Base-by-base conservation (phyloP, 352 stramenopile species). In the Pythium coloratum region DNA sequence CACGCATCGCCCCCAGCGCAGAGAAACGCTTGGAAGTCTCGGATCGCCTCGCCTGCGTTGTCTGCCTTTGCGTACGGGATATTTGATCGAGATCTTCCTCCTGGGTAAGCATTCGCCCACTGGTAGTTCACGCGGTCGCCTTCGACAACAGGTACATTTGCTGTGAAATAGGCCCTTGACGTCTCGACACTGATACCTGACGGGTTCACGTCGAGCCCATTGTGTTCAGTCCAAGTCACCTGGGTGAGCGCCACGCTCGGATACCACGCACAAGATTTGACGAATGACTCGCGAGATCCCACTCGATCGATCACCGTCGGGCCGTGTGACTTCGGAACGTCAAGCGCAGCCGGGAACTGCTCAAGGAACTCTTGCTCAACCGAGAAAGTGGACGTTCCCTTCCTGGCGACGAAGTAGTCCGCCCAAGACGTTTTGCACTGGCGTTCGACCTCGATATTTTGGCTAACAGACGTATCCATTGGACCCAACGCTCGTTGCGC, bases 251-350 rank as follows among this genome's bases (percentile, higher is more conserved):
- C 4, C 2, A 78, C 57, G 0, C 13, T 49, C 4, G 77, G 83
- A 62, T 76, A 72, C 78, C 78, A 88, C 7, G 87, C 60, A 44
- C 81, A 89, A 10, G 70, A 44, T 0, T 20, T 51, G 0, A 54
- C 64, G 30, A 72, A 77, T 1, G 68, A 60, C 2, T 74, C 46
- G 14, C 62, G 32, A 5, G 24, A 64, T 6, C 38, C 20, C 1
- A 83, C 57, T 10, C 30, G 36, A 33, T 83, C 73, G 13, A 83
- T 66, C 10, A 49, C 66, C 0, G 18, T 64, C 16, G 67, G 62
- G 0, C 64, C 56, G 5, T 62, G 72, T 63, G 33, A 79, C 58
- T n/a, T 62, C 24, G 72, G 69, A n/a, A 67, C 50, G 1, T 70
- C 53, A 46, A 75, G 69, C n/a, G 60, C 44, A 30, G 1, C 28